Conservation (phyloP, 495 filamentous ascomycete genomes). For the Melanomma pulvis-pyrius region DNA sequence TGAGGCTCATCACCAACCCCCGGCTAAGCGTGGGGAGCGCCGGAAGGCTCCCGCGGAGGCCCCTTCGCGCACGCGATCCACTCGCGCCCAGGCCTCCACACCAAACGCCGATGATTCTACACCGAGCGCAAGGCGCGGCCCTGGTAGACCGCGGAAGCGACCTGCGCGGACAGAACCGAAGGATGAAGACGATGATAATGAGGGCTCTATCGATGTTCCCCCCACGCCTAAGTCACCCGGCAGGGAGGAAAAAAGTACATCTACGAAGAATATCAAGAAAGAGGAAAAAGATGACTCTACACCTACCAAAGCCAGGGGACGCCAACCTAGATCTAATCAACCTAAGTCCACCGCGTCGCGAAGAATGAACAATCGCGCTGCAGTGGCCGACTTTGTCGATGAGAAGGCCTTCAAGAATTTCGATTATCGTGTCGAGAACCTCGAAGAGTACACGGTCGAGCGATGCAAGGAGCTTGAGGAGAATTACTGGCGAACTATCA, state of each 20-base stretch:
- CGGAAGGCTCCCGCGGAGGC: conserved; percentile 66
- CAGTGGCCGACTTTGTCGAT: conserved; percentile 72
- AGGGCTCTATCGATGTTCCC: conserved; percentile 24
- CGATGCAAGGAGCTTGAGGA: conserved; percentile 92
- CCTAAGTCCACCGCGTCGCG: conserved; percentile 58
- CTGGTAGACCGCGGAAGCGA: conserved; percentile 31
- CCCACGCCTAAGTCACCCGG: conserved; percentile 34
- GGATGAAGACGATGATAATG: conserved; percentile 23
- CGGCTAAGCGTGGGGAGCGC: conserved; percentile 88
- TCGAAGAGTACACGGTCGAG: conserved; percentile 83
- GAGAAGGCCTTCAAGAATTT: conserved; percentile 85
- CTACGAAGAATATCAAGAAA: conserved; percentile 53
- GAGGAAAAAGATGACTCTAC: conserved; percentile 35
- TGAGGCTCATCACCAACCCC: conserved; percentile 92
- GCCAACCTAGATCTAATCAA: conserved; percentile 7
- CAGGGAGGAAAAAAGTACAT: conserved; percentile 38
- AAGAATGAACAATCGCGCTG: conserved; percentile 78
- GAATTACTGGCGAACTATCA: conserved; percentile 93
- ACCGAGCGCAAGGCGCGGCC: conserved; percentile 28
- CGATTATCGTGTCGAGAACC: conserved; percentile 80
- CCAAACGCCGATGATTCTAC: conserved; percentile 7
- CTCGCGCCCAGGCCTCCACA: conserved; percentile 25
- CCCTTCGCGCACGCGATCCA: conserved; percentile 45
- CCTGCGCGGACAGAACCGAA: conserved; percentile 15
- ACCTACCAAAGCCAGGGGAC: conserved; percentile 34